A percentile compares a stretch with the other conserved stretches of the same genome.
phyloP scores from a whole-genome alignment of 306 rosid species.

The Rubus idaeus region DNA sequence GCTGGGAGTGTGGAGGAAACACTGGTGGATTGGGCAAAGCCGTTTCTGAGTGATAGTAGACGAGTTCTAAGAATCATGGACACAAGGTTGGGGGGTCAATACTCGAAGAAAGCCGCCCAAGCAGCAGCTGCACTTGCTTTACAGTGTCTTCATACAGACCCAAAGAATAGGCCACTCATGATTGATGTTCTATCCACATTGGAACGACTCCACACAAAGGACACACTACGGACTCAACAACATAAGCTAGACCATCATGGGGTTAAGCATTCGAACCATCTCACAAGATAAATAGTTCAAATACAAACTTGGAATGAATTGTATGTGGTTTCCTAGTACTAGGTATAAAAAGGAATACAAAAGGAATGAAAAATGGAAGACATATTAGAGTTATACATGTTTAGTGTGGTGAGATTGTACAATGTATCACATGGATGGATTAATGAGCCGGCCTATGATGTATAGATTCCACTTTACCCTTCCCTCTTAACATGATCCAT shows the following conservation, averaged over 20 bases:
- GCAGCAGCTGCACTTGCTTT: conserved; percentile 70
- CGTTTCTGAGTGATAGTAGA: conserved; percentile 56
- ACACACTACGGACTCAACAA: conserved; percentile 37
- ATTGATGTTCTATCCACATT: conserved; percentile 48
- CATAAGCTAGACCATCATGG: conserved; percentile 24
- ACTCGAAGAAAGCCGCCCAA: conserved; percentile 80
- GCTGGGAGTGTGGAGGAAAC: conserved; percentile 54
- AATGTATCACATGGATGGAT: no score
- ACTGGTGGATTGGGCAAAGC: conserved; percentile 86
- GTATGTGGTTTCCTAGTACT: not conserved
- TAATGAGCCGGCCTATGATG: no score
- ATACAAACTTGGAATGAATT: conserved; percentile 27
- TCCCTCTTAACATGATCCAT: no score
- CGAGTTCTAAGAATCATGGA: conserved; percentile 83
- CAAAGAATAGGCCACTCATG: conserved; percentile 75
- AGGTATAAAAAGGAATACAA: not conserved
- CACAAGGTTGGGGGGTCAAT: conserved; percentile 76
- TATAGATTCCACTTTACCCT: no score
- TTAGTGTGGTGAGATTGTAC: no score
- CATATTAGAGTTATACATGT: no score
- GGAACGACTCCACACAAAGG: conserved; percentile 54
- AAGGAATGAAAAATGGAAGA: not conserved
- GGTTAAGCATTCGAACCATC: conserved; percentile 40
- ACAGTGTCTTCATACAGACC: conserved; percentile 63
- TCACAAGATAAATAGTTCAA: conserved; percentile 26